A percentile compares a stretch with the other conserved stretches of the same genome.
Conservation (phyloP, 2,329 filamentous ascomycete genomes). For the Diaporthe batatas region DNA sequence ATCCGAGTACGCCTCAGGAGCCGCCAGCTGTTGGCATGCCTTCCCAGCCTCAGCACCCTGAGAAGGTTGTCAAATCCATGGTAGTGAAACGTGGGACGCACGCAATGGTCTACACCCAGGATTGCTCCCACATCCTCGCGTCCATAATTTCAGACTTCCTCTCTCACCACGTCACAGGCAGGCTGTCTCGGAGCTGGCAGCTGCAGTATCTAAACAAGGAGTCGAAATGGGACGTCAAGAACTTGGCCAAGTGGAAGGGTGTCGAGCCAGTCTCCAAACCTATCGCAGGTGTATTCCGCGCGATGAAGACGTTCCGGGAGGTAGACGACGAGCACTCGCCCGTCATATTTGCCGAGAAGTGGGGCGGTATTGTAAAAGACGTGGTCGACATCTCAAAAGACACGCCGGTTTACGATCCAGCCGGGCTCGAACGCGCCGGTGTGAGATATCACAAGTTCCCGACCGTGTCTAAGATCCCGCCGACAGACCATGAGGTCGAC, state of each 20-base stretch:
- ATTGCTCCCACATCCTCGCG: conserved; percentile 80
- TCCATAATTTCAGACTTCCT: conserved; percentile 89
- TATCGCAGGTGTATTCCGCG: conserved; percentile 85
- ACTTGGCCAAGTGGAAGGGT: conserved; percentile 89
- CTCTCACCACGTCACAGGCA: conserved; percentile 77
- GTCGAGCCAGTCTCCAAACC: conserved; percentile 82
- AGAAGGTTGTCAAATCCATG: conserved; percentile 73
- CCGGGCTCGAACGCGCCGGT: conserved; percentile 73
- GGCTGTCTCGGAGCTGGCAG: conserved; percentile 90
- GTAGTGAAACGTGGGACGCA: conserved; percentile 84
- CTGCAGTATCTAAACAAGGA: conserved; percentile 88
- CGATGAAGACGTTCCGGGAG: conserved; percentile 93
- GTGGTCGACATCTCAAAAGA: conserved; percentile 94
- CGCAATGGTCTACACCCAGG: conserved; percentile 84
- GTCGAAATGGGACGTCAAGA: conserved; percentile 97
- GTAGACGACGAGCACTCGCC: conserved; percentile 88
- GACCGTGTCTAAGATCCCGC: conserved; percentile 92
- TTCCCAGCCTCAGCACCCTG: conserved; percentile 61
- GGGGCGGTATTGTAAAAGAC: conserved; percentile 76
- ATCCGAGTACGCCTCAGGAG: conserved; percentile 63
- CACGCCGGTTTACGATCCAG: conserved; percentile 88
- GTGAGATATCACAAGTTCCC: conserved; percentile 88
- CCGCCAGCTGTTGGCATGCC: conserved; percentile 57
- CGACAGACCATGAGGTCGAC: conserved; percentile 67
- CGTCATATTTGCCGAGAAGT: conserved; percentile 75